A percentile compares a stretch with the other conserved stretches of the same genome.
phyloP scores from a whole-genome alignment of 78 protist genomes.

The Dictyostelium firmibasis region DNA sequence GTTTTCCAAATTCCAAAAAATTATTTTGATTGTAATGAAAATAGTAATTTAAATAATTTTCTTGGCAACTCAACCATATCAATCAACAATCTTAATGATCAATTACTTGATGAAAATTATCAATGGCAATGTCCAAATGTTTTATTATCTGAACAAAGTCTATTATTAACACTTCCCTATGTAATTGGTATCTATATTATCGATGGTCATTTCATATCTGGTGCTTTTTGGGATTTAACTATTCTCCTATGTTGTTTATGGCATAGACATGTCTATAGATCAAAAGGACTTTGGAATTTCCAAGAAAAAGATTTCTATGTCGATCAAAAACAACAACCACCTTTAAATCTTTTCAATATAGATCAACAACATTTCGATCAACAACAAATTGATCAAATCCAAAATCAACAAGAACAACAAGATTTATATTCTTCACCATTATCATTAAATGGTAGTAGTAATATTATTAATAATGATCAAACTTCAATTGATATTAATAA shows the following conservation, averaged over 20 bases:
- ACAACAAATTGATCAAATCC: neutral
- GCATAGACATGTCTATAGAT: conserved; percentile 70
- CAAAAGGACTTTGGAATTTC: conserved; percentile 66
- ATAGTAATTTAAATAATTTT: neutral
- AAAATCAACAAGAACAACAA: neutral
- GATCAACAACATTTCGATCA: neutral
- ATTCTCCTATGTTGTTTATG: conserved; percentile 59
- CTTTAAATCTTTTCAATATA: neutral
- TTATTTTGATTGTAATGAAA: conserved; percentile 7
- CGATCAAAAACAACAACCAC: conserved; percentile 2
- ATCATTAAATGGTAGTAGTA: neutral
- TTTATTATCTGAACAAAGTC: neutral
- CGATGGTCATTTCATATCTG: conserved; percentile 41
- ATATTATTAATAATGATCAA: neutral
- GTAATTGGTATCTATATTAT: conserved; percentile 30
- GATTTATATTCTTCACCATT: neutral
- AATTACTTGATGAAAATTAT: neutral
- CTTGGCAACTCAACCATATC: neutral
- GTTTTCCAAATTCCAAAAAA: conserved; percentile 16
- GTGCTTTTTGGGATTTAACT: conserved; percentile 71
- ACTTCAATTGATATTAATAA: neutral
- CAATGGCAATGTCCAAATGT: neutral
- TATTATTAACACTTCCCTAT: neutral
- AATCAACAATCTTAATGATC: neutral
- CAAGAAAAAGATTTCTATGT: conserved; percentile 29